Base-by-base conservation (phyloP, 192 early-diverging fungal species). In the Funneliformis geosporum region DNA sequence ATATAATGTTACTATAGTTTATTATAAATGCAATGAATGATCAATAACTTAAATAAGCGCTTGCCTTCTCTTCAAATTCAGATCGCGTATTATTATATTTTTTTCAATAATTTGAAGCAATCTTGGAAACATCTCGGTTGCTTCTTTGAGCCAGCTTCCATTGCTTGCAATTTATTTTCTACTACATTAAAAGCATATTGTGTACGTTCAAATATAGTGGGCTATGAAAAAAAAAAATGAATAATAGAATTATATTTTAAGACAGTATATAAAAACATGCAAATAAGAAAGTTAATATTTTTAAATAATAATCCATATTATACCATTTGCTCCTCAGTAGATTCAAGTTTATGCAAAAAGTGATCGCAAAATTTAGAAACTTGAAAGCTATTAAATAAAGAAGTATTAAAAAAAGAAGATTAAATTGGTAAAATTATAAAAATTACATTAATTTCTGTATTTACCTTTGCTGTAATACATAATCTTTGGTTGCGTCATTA, bases 81-180 rank as follows among this genome's bases (percentile, higher is more conserved):
- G 73, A 70, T 43, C 83, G 82, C 16, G 78, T 79, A 4, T 76
- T 75, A 14, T 86, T 80, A 71, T 87, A 87, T 59, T 85, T n/a
- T n/a, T 64, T 73, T 91, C 89, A 42, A 94, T 83, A 14, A 95
- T 65, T 73, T 95, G 90, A 43, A 95, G 83, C 47, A 95, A 75
- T 18, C 93, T 80, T 1, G 93, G 93, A 75, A 92, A 94, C 8
- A 89, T 80, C 25, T 95, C 89, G 12, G 86, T 83, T 2, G 90
- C 93, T 23, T 84, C 80, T n/a, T 60, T 16, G 85, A 84, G 0
- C 90, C 91, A 14, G 83, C 69, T 7, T 81, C 60, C 87, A 94
- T 93, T 0, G 89, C 87, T 8, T 73, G 60, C 18, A 94, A 84
- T 1, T 88, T 82, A 39, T 84, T 83, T 16, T 84, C 78, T 16